These are phyloP conservation scores for Phytopythium oedochilum DNA, from an alignment of 352 stramenopile species.

Conservation along the genomic window DNA sequence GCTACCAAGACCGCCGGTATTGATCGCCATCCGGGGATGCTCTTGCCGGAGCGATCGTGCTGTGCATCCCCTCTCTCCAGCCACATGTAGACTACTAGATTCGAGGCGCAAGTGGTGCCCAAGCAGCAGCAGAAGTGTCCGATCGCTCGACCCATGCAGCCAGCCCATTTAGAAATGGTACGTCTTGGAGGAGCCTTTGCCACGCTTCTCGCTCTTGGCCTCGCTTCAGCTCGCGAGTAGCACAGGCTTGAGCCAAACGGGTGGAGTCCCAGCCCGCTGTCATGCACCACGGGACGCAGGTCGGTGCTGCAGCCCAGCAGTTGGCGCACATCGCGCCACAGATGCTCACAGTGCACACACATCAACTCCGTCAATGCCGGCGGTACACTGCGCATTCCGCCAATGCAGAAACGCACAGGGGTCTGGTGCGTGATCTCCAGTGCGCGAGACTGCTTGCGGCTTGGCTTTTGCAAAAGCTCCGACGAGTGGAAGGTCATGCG, in stretches of 20 bases:
- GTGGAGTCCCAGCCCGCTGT: constrained; percentile 69
- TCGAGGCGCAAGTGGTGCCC: background rate
- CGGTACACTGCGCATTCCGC: no score
- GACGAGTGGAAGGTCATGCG: constrained; percentile 48
- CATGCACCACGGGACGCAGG: constrained; percentile 66
- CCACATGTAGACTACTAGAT: constrained; percentile 32
- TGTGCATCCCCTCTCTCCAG: no score
- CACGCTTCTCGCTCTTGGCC: background rate
- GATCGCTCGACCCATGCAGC: background rate
- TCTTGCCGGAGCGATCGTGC: no score
- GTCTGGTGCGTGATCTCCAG: constrained; percentile 64
- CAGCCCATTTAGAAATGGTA: constrained; percentile 2
- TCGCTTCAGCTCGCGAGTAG: constrained; percentile 36
- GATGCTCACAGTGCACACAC: background rate
- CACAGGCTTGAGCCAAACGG: constrained; percentile 78
- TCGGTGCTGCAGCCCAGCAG: constrained; percentile 44
- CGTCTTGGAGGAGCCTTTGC: background rate
- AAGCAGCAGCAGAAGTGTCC: background rate
- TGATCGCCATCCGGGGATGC: no score
- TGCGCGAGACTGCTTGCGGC: constrained; percentile 39
- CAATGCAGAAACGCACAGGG: constrained; percentile 42
- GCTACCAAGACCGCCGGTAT: constrained; percentile 28
- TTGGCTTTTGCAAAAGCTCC: constrained; percentile 31
- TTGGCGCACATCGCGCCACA: constrained; percentile 71
- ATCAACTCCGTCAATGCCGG: background rate